Percentiles rank a stretch among this genome's conserved stretches.
phyloP scores from a whole-genome alignment of 768 basidiomycete species.

The Exidia glandulosa region DNA sequence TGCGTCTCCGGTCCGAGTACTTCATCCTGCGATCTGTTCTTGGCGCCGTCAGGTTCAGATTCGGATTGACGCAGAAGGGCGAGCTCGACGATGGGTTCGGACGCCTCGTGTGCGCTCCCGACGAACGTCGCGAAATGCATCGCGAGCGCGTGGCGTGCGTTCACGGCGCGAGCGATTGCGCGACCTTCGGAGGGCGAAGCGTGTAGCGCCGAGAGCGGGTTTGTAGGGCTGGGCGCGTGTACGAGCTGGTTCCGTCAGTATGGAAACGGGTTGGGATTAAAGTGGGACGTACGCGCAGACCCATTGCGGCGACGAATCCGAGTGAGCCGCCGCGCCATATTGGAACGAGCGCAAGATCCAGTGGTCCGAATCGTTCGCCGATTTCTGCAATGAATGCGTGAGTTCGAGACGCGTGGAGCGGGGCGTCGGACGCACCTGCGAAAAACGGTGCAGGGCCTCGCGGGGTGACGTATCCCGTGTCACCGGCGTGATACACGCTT shows the following conservation, averaged over 20 bases:
- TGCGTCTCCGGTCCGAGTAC: background rate
- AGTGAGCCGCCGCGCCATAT: constrained; percentile 35
- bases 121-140: constrained; percentile 38
- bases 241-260: background rate
- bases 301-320: constrained; percentile 25
- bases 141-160: constrained; percentile 24
- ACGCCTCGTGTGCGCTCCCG: constrained; percentile 29
- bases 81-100: constrained; percentile 27
- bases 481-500: constrained; percentile 20
- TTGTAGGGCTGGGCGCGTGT: constrained; percentile 12
- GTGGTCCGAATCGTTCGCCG: constrained; percentile 27
- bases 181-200: constrained; percentile 32
- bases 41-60: too few species aligned
- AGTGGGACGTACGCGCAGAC: constrained; percentile 22
- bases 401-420: background rate
- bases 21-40: background rate
- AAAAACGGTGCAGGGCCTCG: constrained; percentile 26
- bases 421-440: constrained; percentile 14
- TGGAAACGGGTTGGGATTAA: background rate
- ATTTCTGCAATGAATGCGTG: constrained; percentile 21
- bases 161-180: constrained; percentile 26
- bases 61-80: background rate
- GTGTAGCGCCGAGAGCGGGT: constrained; percentile 25
- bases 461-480: constrained; percentile 27
- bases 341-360: constrained; percentile 31